Conservation (phyloP, 2,329 filamentous ascomycete genomes). For the Oidium heveae region DNA sequence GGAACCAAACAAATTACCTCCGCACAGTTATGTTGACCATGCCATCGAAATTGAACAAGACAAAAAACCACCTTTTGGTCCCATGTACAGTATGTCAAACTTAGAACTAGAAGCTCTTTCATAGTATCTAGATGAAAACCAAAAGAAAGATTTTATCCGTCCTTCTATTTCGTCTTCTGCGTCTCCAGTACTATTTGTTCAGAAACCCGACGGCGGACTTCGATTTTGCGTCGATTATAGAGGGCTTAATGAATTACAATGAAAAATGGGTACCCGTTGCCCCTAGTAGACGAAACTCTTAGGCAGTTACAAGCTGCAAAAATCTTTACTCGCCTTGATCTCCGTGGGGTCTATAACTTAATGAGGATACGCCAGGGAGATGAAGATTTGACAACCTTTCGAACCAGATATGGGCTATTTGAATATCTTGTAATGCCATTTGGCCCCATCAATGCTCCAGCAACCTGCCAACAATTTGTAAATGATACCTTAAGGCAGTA, state of each 20-base stretch:
- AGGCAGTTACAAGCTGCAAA: too few species aligned
- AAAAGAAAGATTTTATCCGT: too few species aligned
- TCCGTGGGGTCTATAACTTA: neutral
- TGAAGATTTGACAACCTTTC: neutral
- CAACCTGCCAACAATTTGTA: conserved; percentile 4
- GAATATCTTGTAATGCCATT: conserved; percentile 13
- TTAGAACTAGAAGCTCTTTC: neutral
- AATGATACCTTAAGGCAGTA: conserved; percentile 4
- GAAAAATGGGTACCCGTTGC: too few species aligned
- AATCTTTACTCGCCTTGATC: neutral
- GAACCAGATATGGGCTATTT: conserved; percentile 5
- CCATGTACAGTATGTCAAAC: neutral
- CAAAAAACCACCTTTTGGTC: neutral
- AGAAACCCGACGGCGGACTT: neutral
- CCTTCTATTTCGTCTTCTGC: too few species aligned
- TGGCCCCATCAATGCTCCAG: conserved; percentile 7
- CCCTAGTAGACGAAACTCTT: too few species aligned
- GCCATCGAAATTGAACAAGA: neutral
- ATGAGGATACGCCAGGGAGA: neutral
- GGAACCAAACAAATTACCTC: neutral
- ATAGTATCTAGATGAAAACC: neutral
- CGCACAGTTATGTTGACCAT: neutral
- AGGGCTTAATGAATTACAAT: neutral
- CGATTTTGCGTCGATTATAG: too few species aligned
- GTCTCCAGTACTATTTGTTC: too few species aligned